Evolutionary conservation across 1,284 basidiomycete species (phyloP), one percentile per base, ranked within the genome.

Genomic region (Tetrapyrgos nigripes): DNA sequence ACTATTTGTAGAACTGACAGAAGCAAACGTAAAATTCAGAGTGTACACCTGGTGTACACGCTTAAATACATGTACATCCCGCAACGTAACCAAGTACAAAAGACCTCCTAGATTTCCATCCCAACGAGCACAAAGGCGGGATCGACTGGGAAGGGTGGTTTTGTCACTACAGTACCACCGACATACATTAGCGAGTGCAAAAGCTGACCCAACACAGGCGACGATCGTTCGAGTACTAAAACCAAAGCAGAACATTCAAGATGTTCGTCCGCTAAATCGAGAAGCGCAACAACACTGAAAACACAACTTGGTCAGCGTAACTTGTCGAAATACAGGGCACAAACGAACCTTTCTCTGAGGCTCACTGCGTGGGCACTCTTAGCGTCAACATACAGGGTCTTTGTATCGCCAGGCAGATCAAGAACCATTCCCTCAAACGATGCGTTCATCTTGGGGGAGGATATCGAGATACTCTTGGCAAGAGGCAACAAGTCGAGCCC

Each of bases 131-230:
- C 83, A 68, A 86, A 90, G 21, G 85, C 83, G 21, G 87, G 80
- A 67, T 90, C 84, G 56, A 87, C 83, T 68, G 84, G 78, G 79
- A 90, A 92, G 27, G 84, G 83, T 57, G 91, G 89, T 68, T 85
- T 87, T 48, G 89, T 90, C 57, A 93, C 87, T 55, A 93, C 86
- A 46, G 81, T 83, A 53, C 88, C 91, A 61, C 91, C 91, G 53
- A 92, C 88, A 73, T 93, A 93, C 89, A 93, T 90, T 61, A 93
- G 81, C 50, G 91, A 88, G 68, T 93, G 91, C 50, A 93, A 77
- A 54, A 92, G 74, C 64, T 85, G 81, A 63, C 84, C 81, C 53
- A 91, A 76, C 35, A 76, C 76, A 14, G 82, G 78, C 43, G 83
- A 84, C 1, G 80, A 78, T 64, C 85, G 84, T 69, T 89, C 87